phyloP scores from a whole-genome alignment of 306 rosid genomes.

The Lagenaria siceraria region DNA sequence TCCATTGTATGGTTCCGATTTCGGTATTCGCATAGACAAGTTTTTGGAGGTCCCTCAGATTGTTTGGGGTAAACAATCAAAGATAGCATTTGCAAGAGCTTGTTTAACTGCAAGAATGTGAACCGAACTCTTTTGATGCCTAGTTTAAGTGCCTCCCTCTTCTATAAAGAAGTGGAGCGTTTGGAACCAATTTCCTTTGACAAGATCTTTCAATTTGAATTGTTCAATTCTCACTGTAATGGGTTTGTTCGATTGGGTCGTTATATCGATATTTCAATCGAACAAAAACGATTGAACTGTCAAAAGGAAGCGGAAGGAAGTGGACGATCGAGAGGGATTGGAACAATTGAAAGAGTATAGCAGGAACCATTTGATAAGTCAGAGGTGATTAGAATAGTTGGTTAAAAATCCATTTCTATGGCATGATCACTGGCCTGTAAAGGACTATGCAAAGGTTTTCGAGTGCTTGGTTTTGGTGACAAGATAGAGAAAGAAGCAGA shows the following conservation, averaged over 20 bases:
- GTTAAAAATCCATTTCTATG: conserved; percentile 87
- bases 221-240: conserved; percentile 50
- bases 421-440: conserved; percentile 97
- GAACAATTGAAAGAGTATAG: conserved; percentile 48
- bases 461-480: conserved; percentile 72
- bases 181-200: conserved; percentile 65
- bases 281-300: conserved; percentile 41
- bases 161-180: conserved; percentile 74
- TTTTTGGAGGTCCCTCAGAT: conserved; percentile 79
- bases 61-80: conserved; percentile 91
- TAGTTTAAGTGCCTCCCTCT: conserved; percentile 78
- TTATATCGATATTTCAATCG: conserved; percentile 25
- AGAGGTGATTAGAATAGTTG: conserved; percentile 59
- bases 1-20: conserved; percentile 12
- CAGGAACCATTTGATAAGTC: conserved; percentile 27
- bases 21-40: conserved; percentile 37
- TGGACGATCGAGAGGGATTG: conserved; percentile 77
- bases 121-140: conserved; percentile 87
- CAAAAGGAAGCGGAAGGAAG: conserved; percentile 89
- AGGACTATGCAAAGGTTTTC: conserved; percentile 65
- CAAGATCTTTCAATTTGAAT: conserved; percentile 54
- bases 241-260: conserved; percentile 56
- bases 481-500: conserved; percentile 55
- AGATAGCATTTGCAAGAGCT: conserved; percentile 85
- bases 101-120: conserved; percentile 72